Evolutionary conservation across 257 asterid species (phyloP), one percentile per base, ranked within the genome.

Genomic region (Jasminum sambac): DNA sequence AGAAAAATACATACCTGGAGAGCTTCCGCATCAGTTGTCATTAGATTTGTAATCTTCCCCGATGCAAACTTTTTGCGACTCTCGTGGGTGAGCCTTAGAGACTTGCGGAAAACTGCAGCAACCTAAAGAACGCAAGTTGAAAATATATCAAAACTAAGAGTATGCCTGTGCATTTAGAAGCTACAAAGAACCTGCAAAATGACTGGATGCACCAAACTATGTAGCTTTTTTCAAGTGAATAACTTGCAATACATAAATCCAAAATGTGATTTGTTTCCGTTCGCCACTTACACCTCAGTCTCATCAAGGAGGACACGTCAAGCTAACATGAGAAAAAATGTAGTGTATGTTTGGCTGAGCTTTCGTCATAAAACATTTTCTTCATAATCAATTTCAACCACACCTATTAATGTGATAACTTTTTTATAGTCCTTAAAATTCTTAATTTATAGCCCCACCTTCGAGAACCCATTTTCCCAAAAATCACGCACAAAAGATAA

Each of bases 1-100:
- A 25, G 72, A 39, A 72, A 71, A 41, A 64, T 12, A 50, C 77
- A 71, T 83, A 85, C 99, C 97, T 91, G 96, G 75, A 94, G 97
- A 67, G 97, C 85, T 73, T 89, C 96, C 50, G 97, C 89, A 85
- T 94, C 99, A 16, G 97, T 94, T 60, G 99, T 85, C 96, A 94
- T 89, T 80, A 94, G 80, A 72, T 94, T 94, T 69, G 99, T 94
- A 68, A 91, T 88, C 80, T 87, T 94, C 55, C 99, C 99, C 38
- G 97, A 77, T 61, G 96, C 77, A 84, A 94, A 89, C 50, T 58
- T 84, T 77, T 90, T 91, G 67, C 97, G 99, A 83, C 97, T 88
- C 85, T 86, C 99, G 71, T 94, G 97, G 38, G 97, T 89, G 78
- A 94, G 78, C 87, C 87, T 89, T 70, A 94, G 79, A 19, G 99